Conservation (phyloP, 75 land plant genomes). For the Pinus albicaulis region DNA sequence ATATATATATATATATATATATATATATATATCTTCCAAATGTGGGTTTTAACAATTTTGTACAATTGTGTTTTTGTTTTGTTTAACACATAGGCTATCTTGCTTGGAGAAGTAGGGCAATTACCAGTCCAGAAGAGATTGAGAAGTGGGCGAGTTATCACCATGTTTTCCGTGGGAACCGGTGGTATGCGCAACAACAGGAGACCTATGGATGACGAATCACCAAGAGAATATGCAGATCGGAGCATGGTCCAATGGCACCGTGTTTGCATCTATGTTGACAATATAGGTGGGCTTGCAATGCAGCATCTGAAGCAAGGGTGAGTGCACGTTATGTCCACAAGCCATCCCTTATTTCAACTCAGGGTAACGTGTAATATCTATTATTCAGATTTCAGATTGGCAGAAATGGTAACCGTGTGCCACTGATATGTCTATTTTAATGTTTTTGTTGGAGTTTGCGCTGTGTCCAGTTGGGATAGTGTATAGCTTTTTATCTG, state of each 20-base stretch:
- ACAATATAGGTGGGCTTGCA: slow-evolving; percentile 42
- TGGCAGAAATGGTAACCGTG: too few species aligned
- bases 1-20: too few species aligned
- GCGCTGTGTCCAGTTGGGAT: too few species aligned
- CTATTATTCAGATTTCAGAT: too few species aligned
- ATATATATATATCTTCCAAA: neutral
- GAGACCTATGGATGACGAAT: slow-evolving; percentile 73
- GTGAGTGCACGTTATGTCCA: too few species aligned
- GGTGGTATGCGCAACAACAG: slow-evolving; percentile 88
- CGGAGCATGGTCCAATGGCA: slow-evolving; percentile 95
- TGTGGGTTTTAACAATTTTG: neutral
- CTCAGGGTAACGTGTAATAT: too few species aligned
- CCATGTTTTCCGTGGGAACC: slow-evolving; percentile 78
- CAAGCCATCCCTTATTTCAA: too few species aligned
- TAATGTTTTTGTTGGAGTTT: too few species aligned
- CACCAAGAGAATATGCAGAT: slow-evolving; percentile 71
- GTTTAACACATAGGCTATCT: slow-evolving; percentile 54
- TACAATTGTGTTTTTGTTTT: slow-evolving; percentile 1
- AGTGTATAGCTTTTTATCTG: too few species aligned
- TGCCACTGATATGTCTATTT: too few species aligned
- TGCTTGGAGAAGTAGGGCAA: slow-evolving; percentile 89
- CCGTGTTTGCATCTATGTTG: slow-evolving; percentile 70
- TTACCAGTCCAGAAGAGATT: slow-evolving; percentile 69
- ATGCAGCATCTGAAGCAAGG: too few species aligned
- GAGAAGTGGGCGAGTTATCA: slow-evolving; percentile 59